Evolutionary conservation across 2,329 filamentous ascomycete species (phyloP).

Genomic region (Trichoderma sp.): DNA sequence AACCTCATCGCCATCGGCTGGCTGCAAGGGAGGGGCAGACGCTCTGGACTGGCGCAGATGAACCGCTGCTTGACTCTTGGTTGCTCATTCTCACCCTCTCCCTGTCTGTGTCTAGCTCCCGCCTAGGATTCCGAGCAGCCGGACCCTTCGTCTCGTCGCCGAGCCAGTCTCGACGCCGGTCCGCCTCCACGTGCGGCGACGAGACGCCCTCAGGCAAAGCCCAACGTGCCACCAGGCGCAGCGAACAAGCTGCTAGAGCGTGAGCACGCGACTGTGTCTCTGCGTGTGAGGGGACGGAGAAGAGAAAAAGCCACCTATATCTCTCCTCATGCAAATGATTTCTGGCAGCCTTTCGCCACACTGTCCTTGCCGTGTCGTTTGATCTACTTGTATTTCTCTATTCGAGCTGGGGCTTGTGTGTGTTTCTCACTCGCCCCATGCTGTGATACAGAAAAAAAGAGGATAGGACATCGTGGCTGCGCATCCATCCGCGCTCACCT

Average conservation of each 20-base stretch:
- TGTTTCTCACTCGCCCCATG: background rate
- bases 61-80: constrained; percentile 13
- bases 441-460: background rate
- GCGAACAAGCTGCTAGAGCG: constrained; percentile 14
- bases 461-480: background rate
- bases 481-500: constrained; percentile 10
- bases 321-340: background rate
- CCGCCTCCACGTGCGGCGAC: constrained; percentile 29
- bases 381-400: constrained; percentile 7
- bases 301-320: background rate
- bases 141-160: constrained; percentile 8
- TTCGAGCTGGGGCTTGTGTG: background rate
- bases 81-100: background rate
- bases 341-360: background rate
- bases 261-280: constrained; percentile 19
- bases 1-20: constrained; percentile 7
- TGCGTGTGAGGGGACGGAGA: background rate
- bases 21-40: constrained; percentile 7
- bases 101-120: constrained; percentile 3
- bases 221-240: constrained; percentile 7
- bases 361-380: background rate
- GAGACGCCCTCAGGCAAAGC: constrained; percentile 25
- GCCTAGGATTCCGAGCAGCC: constrained; percentile 11
- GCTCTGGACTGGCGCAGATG: background rate
- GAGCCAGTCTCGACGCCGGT: constrained; percentile 27